Base-by-base conservation (phyloP, 1,284 basidiomycete genomes). In the Ceratobasidium sp. region DNA sequence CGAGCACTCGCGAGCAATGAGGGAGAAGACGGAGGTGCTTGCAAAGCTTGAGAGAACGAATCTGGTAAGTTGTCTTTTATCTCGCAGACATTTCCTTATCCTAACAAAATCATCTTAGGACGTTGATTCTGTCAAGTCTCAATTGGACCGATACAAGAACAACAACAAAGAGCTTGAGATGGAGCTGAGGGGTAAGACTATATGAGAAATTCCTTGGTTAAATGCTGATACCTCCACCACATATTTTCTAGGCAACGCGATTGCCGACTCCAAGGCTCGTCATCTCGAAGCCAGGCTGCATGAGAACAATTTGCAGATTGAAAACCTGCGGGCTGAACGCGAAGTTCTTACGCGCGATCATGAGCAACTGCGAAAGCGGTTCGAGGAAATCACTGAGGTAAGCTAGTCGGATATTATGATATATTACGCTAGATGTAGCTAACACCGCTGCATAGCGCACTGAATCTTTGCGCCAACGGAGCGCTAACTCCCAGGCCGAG, bases 281-380 rank as follows among this genome's bases (percentile, higher is more conserved):
- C 84, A 90, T 20, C 87, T 94, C 20, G 91, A 93, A 83, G 86
- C 83, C 57, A 91, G 89, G 78, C 89, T 93, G 7, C 84, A 65
- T 7, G 91, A 92, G 83, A 95, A 94, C 79, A 84, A 86, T 0
- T 88, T 89, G 78, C 88, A 89, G 5, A 93, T 95, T 70, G 90
- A 93, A 52, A 89, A 91, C 62, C 85, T 95, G 57, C 89, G 93
- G 40, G 88, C 92, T 80, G 93, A 95, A 82, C 91, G 93, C 2
- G 88, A 91, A 26, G 82, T 91, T 66, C 88, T 94, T 46, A 87
- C 87, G 3, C 84, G 85, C 26, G 91, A 94, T 79, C 90, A 94
- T 82, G 93, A 93, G 82, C 87, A 89, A 61, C 87, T 95, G 52
- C 92, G 94, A 82, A 87, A 87, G 48, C 89, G 88, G 33, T 92